Evolutionary conservation across 1,139 yeast species (phyloP).

Genomic region (Magnusiomyces sp.): DNA sequence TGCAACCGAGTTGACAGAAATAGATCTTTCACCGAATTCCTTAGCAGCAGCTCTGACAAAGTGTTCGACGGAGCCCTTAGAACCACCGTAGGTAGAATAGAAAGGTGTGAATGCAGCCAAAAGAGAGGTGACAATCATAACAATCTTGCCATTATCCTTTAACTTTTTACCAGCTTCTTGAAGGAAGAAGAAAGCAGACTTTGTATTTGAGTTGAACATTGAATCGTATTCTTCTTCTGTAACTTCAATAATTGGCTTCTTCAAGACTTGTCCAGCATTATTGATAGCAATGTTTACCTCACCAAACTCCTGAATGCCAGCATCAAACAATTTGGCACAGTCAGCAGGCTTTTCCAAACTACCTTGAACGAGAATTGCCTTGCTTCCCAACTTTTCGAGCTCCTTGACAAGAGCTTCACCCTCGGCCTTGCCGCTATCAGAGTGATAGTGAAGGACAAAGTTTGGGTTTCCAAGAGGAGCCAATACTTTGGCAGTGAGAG

Average conservation of each 20-base stretch:
- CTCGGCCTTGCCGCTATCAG: conserved; percentile 33
- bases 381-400: conserved; percentile 33
- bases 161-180: conserved; percentile 48
- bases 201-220: conserved; percentile 48
- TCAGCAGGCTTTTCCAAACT: conserved; percentile 39
- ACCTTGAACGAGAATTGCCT: conserved; percentile 41
- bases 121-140: conserved; percentile 52
- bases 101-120: conserved; percentile 57
- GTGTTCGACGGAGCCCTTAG: conserved; percentile 55
- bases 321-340: conserved; percentile 38
- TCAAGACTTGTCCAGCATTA: conserved; percentile 58
- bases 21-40: conserved; percentile 42
- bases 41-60: conserved; percentile 50
- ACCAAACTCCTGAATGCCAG: conserved; percentile 39
- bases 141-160: conserved; percentile 46
- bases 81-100: conserved; percentile 51
- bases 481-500: conserved; percentile 46
- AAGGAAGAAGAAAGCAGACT: conserved; percentile 53
- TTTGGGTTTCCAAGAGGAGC: conserved; percentile 46
- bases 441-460: conserved; percentile 50
- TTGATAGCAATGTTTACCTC: conserved; percentile 55
- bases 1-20: conserved; percentile 51
- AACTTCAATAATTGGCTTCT: conserved; percentile 47
- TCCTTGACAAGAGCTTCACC: conserved; percentile 39
- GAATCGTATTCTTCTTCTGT: conserved; percentile 46